Base-by-base conservation (phyloP, 768 basidiomycete species). In the Suillus subluteus region DNA sequence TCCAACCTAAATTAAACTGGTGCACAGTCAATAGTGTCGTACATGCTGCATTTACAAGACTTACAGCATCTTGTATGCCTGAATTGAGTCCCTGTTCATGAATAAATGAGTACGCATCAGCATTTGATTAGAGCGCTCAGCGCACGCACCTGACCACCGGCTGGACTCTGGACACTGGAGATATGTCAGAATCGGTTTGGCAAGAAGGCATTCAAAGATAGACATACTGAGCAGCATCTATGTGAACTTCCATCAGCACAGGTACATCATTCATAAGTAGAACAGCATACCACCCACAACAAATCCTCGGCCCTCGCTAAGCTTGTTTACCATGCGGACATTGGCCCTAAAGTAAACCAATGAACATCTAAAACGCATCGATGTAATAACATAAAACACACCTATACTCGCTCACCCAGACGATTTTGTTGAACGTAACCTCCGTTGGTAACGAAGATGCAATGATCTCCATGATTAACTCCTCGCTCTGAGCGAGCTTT, bases 381-480 rank as follows among this genome's bases (percentile, higher is more conserved):
- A 56, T 21, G 9, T 16, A 30, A 18, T 11, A n/a, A 3, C 26
- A n/a, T 18, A 0, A 26, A 26, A 40, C 73, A 65, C 8, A 80
- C 80, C 74, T 67, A 63, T 72, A 80, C 18, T 73, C 69, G 30
- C 73, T 75, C 61, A 70, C 16, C 68, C 69, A 72, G 5, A 72
- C 58, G 5, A 77, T 44, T n/a, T 81, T 77, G 0, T 41, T 65
- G 26, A 74, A 76, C 3, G 68, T 75, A 7, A 76, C 1, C 16
- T 73, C 69, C 44, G 76, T 71, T 0, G 62, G 50, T 21, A 56
- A 26, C 35, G 35, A 3, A 1, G 65, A 54, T 35, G 69, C 64
- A 46, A 82, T 76, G 30, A 50, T 65, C 38, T 76, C 66, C 7
- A 79, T 65, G 50, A 83, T 64, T n/a, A 73, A 67, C 32, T 78